Conservation (phyloP, 1,284 basidiomycete genomes). For the Calocybe gambosa region DNA sequence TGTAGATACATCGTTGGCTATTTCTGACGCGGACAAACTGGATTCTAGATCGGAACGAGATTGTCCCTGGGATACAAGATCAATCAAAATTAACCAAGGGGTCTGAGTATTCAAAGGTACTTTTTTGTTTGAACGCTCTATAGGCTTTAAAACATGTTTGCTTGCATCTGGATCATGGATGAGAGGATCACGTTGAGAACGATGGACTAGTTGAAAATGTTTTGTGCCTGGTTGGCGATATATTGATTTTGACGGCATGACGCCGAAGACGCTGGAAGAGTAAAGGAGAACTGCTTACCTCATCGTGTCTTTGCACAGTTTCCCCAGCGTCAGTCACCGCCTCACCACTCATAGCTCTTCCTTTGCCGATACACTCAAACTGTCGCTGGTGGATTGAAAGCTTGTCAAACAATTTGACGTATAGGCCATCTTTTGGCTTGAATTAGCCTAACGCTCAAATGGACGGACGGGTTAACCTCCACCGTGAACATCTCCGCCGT, state of each 20-base stretch:
- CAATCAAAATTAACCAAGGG: constrained; percentile 12
- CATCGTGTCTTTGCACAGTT: constrained; percentile 22
- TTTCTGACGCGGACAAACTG: constrained; percentile 53
- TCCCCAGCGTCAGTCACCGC: constrained; percentile 14
- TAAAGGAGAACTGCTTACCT: constrained; percentile 26
- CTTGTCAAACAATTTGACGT: not conserved
- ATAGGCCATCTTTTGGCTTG: not conserved
- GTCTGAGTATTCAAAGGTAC: constrained; percentile 28
- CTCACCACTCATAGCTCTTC: not conserved
- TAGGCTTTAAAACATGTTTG: constrained; percentile 81
- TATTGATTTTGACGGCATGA: constrained; percentile 74
- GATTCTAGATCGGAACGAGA: constrained; percentile 70
- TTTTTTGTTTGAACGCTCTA: constrained; percentile 74
- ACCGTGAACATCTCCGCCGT: constrained; percentile 70
- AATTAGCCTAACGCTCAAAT: constrained; percentile 22
- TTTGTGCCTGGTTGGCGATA: constrained; percentile 85
- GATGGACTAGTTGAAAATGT: constrained; percentile 96
- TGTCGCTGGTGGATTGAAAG: constrained; percentile 7
- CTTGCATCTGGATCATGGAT: constrained; percentile 91
- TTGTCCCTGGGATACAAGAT: constrained; percentile 52
- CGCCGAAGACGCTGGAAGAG: constrained; percentile 23
- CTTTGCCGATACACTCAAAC: constrained; percentile 6
- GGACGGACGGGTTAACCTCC: constrained; percentile 48
- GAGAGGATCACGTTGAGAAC: constrained; percentile 93
- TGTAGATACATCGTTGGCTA: constrained; percentile 39